Conservation (phyloP, 2,329 filamentous ascomycete species). For the Curvularia spicifera region DNA sequence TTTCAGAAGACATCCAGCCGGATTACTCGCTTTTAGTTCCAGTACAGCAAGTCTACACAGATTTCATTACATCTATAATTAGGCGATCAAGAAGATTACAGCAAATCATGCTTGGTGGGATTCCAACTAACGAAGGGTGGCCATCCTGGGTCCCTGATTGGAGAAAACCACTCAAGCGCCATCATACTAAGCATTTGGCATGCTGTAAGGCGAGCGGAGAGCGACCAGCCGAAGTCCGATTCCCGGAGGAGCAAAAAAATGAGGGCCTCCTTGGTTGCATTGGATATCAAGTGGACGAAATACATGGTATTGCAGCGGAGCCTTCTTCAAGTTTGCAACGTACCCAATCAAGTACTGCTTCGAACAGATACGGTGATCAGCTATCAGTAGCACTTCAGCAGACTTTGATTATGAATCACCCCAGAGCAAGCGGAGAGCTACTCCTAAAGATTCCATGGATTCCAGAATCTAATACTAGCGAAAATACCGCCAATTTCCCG, state of each 20-base stretch:
- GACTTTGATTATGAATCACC: background rate
- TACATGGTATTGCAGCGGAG: background rate
- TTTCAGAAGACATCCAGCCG: background rate
- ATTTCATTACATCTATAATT: background rate
- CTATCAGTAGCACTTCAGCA: background rate
- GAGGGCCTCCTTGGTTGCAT: background rate
- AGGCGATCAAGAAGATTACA: background rate
- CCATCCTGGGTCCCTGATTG: background rate
- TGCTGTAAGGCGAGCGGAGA: background rate
- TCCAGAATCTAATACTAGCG: too few relatives aligned
- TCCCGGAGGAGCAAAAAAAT: background rate
- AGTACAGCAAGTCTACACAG: background rate
- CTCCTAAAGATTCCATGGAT: background rate
- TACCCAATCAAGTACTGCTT: too few relatives aligned
- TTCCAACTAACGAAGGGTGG: background rate
- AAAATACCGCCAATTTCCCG: too few relatives aligned
- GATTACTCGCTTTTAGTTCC: background rate
- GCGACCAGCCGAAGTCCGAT: background rate
- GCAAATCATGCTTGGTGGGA: background rate
- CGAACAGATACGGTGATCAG: background rate
- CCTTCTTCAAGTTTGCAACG: background rate
- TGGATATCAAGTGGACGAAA: background rate
- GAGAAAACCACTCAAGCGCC: background rate
- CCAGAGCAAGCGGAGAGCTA: background rate
- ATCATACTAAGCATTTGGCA: background rate